Percentiles rank a stretch among this genome's conserved stretches.
These are phyloP conservation scores for Cyclospora cayetanensis DNA, from an alignment of 169 alveolate genomes.

Conservation along the genomic window DNA sequence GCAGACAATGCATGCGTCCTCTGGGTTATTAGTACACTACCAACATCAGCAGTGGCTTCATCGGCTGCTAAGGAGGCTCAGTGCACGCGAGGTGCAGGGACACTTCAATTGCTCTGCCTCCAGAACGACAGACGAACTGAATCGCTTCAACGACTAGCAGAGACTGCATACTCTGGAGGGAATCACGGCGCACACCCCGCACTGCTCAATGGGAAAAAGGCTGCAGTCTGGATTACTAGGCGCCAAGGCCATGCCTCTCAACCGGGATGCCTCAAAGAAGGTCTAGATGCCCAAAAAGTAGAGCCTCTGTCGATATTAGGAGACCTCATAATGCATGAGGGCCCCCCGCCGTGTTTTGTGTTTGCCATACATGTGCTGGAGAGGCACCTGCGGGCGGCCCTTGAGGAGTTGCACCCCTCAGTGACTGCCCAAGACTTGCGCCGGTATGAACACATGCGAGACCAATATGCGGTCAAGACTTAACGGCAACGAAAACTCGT, in stretches of 20 bases:
- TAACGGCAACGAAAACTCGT: background rate
- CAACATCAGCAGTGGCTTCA: background rate
- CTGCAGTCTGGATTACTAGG: background rate
- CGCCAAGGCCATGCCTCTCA: too few relatives aligned
- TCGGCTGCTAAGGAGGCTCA: too few relatives aligned
- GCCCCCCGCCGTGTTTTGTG: background rate
- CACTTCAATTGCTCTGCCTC: conserved; percentile 1
- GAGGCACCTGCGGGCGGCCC: conserved; percentile 39
- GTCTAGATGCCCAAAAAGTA: background rate
- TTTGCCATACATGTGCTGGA: background rate
- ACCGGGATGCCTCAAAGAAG: too few relatives aligned
- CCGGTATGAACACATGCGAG: conserved; percentile 51
- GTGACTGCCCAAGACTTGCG: conserved; percentile 45
- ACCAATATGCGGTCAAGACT: background rate
- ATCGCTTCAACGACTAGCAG: too few relatives aligned
- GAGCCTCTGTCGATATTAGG: background rate
- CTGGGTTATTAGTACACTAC: background rate
- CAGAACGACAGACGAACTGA: too few relatives aligned
- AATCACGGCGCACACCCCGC: background rate
- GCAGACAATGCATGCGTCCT: background rate
- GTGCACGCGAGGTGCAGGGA: background rate
- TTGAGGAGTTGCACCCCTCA: conserved; percentile 43
- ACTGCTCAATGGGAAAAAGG: background rate
- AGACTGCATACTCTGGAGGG: too few relatives aligned
- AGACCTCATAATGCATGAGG: background rate